phyloP scores from a whole-genome alignment of 1,284 basidiomycete genomes.

The Takashimella tepidaria region DNA sequence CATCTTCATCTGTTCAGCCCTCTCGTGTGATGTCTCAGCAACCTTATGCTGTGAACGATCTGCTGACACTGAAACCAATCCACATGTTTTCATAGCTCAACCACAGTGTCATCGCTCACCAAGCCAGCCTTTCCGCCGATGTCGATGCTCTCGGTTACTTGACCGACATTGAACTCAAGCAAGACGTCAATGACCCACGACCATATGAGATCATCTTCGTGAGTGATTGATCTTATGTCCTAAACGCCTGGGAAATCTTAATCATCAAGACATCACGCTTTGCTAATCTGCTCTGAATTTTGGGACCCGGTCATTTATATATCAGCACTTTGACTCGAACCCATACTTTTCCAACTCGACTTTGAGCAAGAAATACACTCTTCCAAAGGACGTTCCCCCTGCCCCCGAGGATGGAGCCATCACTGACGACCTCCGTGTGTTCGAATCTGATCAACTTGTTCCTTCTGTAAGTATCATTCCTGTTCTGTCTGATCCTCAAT shows the following conservation, averaged over 20 bases:
- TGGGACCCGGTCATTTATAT: too few species aligned
- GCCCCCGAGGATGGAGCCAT: slow-evolving; percentile 33
- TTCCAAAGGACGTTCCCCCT: slow-evolving; percentile 21
- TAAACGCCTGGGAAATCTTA: too few species aligned
- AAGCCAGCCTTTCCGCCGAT: slow-evolving; percentile 32
- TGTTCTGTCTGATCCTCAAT: neutral
- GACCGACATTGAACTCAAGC: slow-evolving; percentile 40
- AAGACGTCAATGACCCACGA: slow-evolving; percentile 42
- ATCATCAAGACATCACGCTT: too few species aligned
- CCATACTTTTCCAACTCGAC: slow-evolving; percentile 45
- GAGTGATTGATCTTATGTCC: too few species aligned
- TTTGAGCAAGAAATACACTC: slow-evolving; percentile 39
- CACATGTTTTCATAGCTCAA: slow-evolving; percentile 15
- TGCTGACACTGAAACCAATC: too few species aligned
- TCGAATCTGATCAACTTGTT: slow-evolving; percentile 27
- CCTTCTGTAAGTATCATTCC: slow-evolving; percentile 22
- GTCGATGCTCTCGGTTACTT: slow-evolving; percentile 40
- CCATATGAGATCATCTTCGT: slow-evolving; percentile 45
- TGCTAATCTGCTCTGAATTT: neutral
- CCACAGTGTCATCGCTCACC: slow-evolving; percentile 19
- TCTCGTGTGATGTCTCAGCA: neutral
- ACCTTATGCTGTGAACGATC: neutral
- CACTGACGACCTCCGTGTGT: slow-evolving; percentile 32
- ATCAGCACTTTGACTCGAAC: slow-evolving; percentile 45
- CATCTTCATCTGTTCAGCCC: neutral